Evolutionary conservation across 108 stramenopile species (phyloP), one percentile per base, ranked within the genome.

Genomic region (Schizochytrium sp.): DNA sequence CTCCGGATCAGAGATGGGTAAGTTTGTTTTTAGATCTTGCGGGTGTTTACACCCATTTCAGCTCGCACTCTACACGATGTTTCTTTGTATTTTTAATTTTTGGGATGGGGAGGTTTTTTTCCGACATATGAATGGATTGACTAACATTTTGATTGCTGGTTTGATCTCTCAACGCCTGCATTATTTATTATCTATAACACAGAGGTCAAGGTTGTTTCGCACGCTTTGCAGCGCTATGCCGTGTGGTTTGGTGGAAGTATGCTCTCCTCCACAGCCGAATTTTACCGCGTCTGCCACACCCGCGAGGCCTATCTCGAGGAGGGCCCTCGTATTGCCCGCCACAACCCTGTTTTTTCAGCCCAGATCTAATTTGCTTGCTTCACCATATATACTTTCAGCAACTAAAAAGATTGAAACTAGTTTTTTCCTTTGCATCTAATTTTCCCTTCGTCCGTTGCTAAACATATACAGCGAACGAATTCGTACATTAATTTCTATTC

Each of bases 181-280:
- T 59, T 60, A 19, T 60, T 60, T 19, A 56, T 28, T 55, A 57
- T 59, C 15, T 12, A 92, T 59, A 89, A 28, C 28, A 28, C 28
- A 28, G 28, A 94, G 41, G 94, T 95, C 10, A 94, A 95, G 53
- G 94, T 95, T 8, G 45, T 95, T 55, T 87, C 87, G 49, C 94
- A 95, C 88, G 76, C 87, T 46, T 87, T 92, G 87, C 94, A 94
- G 92, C 87, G 94, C 90, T 95, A 91, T 76, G 94, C 95, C 12
- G 95, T 95, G 19, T 95, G 94, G 94, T 95, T 95, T 41, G 95
- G 95, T 3, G 95, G 95, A 1, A 92, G 92, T 47, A 92, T 95
- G 91, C 89, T 95, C 40, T 94, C 95, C 12, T 92, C 93, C 19
- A 94, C 91, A 38, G 90, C 91, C 13, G 93, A 93, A 61, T 95